phyloP scores from a whole-genome alignment of 306 rosid genomes.

The Cyamopsis tetragonoloba region DNA sequence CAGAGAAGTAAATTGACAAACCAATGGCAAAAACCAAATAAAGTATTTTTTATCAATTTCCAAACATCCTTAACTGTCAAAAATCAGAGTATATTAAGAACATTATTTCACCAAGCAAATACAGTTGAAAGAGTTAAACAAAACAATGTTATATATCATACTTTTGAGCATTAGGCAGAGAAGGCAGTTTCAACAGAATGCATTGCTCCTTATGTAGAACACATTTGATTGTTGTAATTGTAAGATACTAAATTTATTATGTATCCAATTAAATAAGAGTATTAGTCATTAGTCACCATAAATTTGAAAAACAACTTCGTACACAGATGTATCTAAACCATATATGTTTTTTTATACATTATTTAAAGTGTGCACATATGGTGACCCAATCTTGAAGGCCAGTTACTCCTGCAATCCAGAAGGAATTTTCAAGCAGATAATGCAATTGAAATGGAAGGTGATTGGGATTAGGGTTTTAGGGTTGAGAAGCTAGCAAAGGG shows the following conservation, averaged over 20 bases:
- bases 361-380: neutral
- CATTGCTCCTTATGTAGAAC: neutral
- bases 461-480: no score
- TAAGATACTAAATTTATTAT: neutral
- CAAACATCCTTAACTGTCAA: neutral
- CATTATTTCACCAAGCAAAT: neutral
- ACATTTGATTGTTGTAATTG: neutral
- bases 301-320: neutral
- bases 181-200: neutral
- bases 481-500: neutral
- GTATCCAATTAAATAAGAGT: neutral
- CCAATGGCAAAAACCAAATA: neutral
- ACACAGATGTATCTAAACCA: neutral
- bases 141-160: neutral
- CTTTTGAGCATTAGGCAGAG: neutral
- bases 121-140: neutral
- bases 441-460: neutral
- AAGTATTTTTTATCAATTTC: neutral
- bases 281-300: neutral
- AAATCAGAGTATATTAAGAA: neutral
- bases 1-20: neutral
- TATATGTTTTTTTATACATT: neutral
- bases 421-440: neutral
- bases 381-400: neutral
- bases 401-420: neutral